Base-by-base conservation (phyloP, 805 yeast genomes). In the Vanderwaltozyma polyspora region DNA sequence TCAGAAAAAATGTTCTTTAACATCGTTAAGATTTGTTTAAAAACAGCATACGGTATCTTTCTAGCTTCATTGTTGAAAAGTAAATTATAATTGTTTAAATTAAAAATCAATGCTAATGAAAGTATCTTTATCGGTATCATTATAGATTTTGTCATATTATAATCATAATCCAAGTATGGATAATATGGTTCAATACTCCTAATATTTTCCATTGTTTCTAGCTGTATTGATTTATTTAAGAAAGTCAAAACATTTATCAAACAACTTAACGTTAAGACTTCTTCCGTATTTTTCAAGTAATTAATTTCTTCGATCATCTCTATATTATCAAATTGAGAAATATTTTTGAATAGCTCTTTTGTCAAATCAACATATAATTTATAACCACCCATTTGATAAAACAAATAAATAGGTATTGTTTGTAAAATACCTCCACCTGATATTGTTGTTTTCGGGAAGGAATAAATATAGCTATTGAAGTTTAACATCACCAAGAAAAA, bases 361-460 rank as follows among this genome's bases (percentile, higher is more conserved):
- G 49, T 28, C 6, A 51, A 37, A 1, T 48, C 46, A 8, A 37
- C 32, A 27, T 52, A 52, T n/a, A 47, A 13, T 28, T 37, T 46
- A 36, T 66, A 67, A 4, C 76, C 76, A 7, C 68, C 71, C 28
- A 59, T 49, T 45, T 76, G 77, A 36, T 75, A 57, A 29, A 76
- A 64, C n/a, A 68, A 49, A 17, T 75, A 61, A 2, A 59, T 61
- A 21, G 61, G 63, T n/a, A 63, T 36, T 1, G 66, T 60, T 28
- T 62, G 55, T 4, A 60, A 28, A 23, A 48, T 52, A 25, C 53
- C 64, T 12, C 49, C 46, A 7, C 50, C 49, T 2, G 48, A 41
- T 5, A 48, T 39, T 5, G 53, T 41, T 1, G 55, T 42, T 32
- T 51, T 52, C 1, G 64, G 52, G 34, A 56, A 59, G 3, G 57